Percentiles rank a stretch among this genome's conserved stretches.
phyloP scores from a whole-genome alignment of 2,329 filamentous ascomycete species.

The Ophiostoma perfectum region DNA sequence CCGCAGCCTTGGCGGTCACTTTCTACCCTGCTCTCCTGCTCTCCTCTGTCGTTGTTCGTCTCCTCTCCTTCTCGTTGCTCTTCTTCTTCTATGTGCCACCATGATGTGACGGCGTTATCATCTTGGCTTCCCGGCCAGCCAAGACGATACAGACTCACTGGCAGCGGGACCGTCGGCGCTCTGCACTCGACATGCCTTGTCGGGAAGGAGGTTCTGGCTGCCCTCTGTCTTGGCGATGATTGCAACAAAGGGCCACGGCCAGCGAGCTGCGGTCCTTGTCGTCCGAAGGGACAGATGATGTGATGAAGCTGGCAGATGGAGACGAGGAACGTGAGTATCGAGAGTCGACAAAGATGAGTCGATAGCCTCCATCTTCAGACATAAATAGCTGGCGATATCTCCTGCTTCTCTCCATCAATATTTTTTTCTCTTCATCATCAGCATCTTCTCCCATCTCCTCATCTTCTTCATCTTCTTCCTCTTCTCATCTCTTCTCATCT shows the following conservation, averaged over 20 bases:
- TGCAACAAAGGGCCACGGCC: background rate
- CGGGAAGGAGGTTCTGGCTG: slow-evolving; percentile 16
- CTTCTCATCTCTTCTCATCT: slow-evolving; percentile 21
- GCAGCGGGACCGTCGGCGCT: slow-evolving; percentile 3
- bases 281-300: background rate
- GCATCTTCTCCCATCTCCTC: background rate
- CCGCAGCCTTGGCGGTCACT: background rate
- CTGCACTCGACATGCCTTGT: slow-evolving; percentile 18
- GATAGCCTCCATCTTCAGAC: background rate
- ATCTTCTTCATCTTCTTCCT: slow-evolving; percentile 11
- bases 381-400: slow-evolving; percentile 3
- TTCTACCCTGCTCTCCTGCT: background rate
- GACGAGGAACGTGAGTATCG: no score
- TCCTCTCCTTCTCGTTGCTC: background rate
- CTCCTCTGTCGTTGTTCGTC: background rate
- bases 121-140: slow-evolving; percentile 6
- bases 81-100: background rate
- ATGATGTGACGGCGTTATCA: slow-evolving; percentile 5
- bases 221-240: slow-evolving; percentile 7
- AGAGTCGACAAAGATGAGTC: no score
- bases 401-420: background rate
- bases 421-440: slow-evolving; percentile 6
- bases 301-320: background rate
- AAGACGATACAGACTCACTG: background rate
- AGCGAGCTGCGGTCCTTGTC: background rate